Evolutionary conservation across 2,329 filamentous ascomycete species (phyloP).

Genomic region (Nemania sp.): DNA sequence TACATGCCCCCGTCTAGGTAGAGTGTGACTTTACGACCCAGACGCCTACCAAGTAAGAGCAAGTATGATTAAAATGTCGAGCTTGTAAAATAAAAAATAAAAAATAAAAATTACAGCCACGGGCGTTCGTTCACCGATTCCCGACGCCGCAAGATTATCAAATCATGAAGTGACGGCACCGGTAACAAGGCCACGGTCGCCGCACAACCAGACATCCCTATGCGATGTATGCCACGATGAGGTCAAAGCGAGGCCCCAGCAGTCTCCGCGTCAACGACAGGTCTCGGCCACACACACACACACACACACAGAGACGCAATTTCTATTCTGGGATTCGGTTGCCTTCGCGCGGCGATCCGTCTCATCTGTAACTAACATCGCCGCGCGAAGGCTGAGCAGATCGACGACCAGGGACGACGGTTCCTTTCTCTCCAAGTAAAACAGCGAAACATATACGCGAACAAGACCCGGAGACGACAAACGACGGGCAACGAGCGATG

Average conservation of each 20-base stretch:
- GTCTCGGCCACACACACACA: constrained; percentile 5
- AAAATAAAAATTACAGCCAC: too few relatives aligned
- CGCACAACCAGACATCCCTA: not conserved
- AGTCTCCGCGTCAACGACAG: constrained; percentile 14
- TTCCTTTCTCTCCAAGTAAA: constrained; percentile 7
- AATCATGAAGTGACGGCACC: not conserved
- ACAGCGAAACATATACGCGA: constrained; percentile 18
- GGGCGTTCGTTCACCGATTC: not conserved
- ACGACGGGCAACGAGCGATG: constrained; percentile 12
- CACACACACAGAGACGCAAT: too few relatives aligned
- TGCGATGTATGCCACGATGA: not conserved
- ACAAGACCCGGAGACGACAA: constrained; percentile 13
- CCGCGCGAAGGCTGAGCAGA: constrained; percentile 15
- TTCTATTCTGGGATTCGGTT: constrained; percentile 20
- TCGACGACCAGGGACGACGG: constrained; percentile 3
- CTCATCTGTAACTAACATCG: constrained; percentile 17
- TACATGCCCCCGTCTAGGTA: too few relatives aligned
- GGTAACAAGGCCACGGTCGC: not conserved
- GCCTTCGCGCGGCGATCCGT: constrained; percentile 23
- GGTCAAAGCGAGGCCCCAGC: constrained; percentile 13
- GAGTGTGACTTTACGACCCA: too few relatives aligned
- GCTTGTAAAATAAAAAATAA: too few relatives aligned
- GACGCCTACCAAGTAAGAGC: too few relatives aligned
- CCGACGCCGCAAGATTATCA: not conserved
- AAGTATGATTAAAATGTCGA: too few relatives aligned